Conservation (phyloP, 805 yeast species). For the Ogataea naganishii region DNA sequence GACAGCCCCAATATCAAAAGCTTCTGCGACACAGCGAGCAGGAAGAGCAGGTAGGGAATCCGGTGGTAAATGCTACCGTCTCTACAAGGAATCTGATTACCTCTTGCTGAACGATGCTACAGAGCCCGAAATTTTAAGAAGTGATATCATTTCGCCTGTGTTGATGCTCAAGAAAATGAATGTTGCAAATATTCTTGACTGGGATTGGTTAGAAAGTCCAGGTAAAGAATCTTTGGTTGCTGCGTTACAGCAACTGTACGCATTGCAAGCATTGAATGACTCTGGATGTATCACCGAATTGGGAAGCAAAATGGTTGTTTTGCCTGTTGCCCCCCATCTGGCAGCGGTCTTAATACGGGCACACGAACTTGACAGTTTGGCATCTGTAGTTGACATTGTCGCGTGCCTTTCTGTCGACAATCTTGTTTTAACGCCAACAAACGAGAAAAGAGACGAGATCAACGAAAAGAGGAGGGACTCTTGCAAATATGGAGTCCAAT, state of each 20-base stretch:
- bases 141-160: slow-evolving; percentile 79
- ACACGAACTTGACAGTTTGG: slow-evolving; percentile 37
- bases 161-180: slow-evolving; percentile 77
- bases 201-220: slow-evolving; percentile 94
- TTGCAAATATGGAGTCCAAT: slow-evolving; percentile 60
- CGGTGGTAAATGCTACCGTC: slow-evolving; percentile 80
- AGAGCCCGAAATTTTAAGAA: slow-evolving; percentile 86
- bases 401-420: slow-evolving; percentile 93
- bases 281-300: slow-evolving; percentile 66
- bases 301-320: slow-evolving; percentile 80
- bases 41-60: slow-evolving; percentile 99
- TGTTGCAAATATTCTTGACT: slow-evolving; percentile 71
- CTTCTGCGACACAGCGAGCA: slow-evolving; percentile 89
- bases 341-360: slow-evolving; percentile 80
- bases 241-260: slow-evolving; percentile 70
- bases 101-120: slow-evolving; percentile 61
- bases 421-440: slow-evolving; percentile 67
- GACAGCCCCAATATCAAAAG: slow-evolving; percentile 87
- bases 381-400: slow-evolving; percentile 76
- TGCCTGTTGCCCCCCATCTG: slow-evolving; percentile 89
- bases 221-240: slow-evolving; percentile 66
- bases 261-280: slow-evolving; percentile 72
- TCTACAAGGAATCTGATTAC: slow-evolving; percentile 72
- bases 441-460: slow-evolving; percentile 76
- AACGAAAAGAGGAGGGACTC: slow-evolving; percentile 63